These are phyloP conservation scores for Penicillium sp. DNA, from an alignment of 2,329 filamentous ascomycete species.

Conservation along the genomic window DNA sequence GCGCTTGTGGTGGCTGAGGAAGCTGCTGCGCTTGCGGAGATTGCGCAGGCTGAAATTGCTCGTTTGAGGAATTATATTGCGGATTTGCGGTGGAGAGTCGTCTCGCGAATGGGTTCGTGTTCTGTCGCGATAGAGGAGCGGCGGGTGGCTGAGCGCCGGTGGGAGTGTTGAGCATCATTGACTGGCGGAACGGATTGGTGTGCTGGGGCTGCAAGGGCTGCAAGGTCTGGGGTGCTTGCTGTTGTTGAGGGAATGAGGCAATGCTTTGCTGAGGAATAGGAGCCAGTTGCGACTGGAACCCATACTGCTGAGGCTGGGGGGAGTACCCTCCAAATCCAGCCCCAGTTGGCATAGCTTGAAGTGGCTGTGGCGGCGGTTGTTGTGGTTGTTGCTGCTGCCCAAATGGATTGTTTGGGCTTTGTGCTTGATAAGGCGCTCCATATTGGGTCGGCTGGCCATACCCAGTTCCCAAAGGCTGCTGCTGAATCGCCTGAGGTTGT, in stretches of 20 bases:
- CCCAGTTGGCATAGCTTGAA: constrained; percentile 65
- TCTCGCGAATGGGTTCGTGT: constrained; percentile 86
- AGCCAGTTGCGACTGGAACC: constrained; percentile 42
- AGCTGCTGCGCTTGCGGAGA: constrained; percentile 37
- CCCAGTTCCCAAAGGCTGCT: constrained; percentile 32
- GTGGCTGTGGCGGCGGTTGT: constrained; percentile 41
- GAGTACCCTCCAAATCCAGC: constrained; percentile 82
- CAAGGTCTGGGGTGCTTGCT: constrained; percentile 34
- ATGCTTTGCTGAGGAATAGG: constrained; percentile 52
- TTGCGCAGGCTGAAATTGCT: constrained; percentile 21
- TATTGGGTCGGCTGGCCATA: constrained; percentile 23
- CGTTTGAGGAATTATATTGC: constrained; percentile 25
- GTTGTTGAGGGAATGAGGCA: constrained; percentile 41
- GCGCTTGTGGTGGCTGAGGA: constrained; percentile 35
- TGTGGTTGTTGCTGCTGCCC: constrained; percentile 23
- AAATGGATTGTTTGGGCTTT: constrained; percentile 37
- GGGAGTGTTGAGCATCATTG: constrained; percentile 62
- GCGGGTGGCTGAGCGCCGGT: constrained; percentile 53
- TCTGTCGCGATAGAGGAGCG: constrained; percentile 57
- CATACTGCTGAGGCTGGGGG: constrained; percentile 61
- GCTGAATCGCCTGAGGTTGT: constrained; percentile 34
- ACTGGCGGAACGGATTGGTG: constrained; percentile 93
- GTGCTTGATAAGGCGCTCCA: constrained; percentile 25
- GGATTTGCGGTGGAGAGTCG: constrained; percentile 41
- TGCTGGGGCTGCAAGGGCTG: constrained; percentile 44